Evolutionary conservation across 768 basidiomycete species (phyloP), one percentile per base, ranked within the genome.

Genomic region (Paxillus ammoniavirescens): DNA sequence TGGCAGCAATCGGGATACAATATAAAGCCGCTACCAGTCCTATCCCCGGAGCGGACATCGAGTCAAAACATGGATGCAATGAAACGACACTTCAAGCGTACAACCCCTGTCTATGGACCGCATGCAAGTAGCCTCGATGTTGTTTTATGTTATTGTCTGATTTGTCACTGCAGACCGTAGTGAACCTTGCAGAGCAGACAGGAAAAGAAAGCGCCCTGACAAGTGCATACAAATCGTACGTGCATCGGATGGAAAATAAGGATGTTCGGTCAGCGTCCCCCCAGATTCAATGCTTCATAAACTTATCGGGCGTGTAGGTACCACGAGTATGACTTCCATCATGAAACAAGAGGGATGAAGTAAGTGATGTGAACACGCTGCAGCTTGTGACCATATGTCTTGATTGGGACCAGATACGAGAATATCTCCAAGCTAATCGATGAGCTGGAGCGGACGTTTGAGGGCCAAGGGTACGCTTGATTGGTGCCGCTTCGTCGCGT

Each of bases 341-440:
- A 75, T 3, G 93, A 97, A 69, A 96, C 93, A 10, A 87, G 83
- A 65, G 95, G 96, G 18, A 97, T 98, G 96, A 92, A 91, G 88
- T 92, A 56, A 50, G 81, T 71, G 49, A 46, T 42, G 36, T 50
- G 54, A 28, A 53, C 42, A 48, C n/a, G 17, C 8, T 40, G 53
- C 26, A 46, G 15, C 17, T 13, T 15, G 14, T 13, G 37, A 41
- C 14, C 10, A 36, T 21, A 15, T 36, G 10, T 52, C 56, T 54
- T 53, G 53, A 47, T 47, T 14, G 45, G 55, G 45, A 43, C 38
- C 46, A 89, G 89, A 68, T 94, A 96, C 64, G 94, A 96, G 73
- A 93, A 96, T 52, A 92, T 97, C 45, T 82, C 84, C 14, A 88
- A 86, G 57, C 77, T 97, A 38, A 81, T 91, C 42, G 70, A 77